These are phyloP conservation scores for Bipolaris gigantea DNA, from an alignment of 2,329 filamentous ascomycete species.

Conservation along the genomic window DNA sequence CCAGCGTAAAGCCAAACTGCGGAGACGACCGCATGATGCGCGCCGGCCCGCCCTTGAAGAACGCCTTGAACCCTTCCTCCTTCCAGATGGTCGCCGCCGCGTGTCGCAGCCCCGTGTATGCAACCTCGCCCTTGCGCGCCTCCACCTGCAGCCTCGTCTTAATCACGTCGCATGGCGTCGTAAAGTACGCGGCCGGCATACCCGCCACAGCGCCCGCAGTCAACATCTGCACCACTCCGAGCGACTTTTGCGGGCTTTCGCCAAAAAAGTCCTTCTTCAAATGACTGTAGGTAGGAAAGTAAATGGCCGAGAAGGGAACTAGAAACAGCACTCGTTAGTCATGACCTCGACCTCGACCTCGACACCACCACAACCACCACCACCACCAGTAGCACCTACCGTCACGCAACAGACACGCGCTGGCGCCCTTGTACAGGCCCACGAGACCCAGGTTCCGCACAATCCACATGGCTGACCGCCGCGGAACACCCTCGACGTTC, in stretches of 20 bases:
- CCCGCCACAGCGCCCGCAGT: slow-evolving; percentile 84
- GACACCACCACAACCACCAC: no score
- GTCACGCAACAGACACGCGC: slow-evolving; percentile 90
- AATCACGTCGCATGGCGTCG: slow-evolving; percentile 97
- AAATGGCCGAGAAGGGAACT: slow-evolving; percentile 97
- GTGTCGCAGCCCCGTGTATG: slow-evolving; percentile 85
- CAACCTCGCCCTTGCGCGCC: slow-evolving; percentile 88
- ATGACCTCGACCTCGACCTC: not conserved
- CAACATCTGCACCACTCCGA: slow-evolving; percentile 86
- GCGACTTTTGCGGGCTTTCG: slow-evolving; percentile 81
- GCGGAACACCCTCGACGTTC: slow-evolving; percentile 76
- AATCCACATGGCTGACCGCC: slow-evolving; percentile 96
- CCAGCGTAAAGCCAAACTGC: slow-evolving; percentile 97
- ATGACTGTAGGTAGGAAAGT: slow-evolving; percentile 96
- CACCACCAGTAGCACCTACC: slow-evolving; percentile 26
- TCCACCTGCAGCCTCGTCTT: slow-evolving; percentile 98
- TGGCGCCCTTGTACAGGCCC: slow-evolving; percentile 95
- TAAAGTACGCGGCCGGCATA: slow-evolving; percentile 72
- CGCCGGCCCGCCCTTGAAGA: slow-evolving; percentile 97
- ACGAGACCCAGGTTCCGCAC: slow-evolving; percentile 91
- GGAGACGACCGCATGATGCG: slow-evolving; percentile 93
- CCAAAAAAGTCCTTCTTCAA: slow-evolving; percentile 93
- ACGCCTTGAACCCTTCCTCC: slow-evolving; percentile 92
- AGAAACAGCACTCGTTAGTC: slow-evolving; percentile 14
- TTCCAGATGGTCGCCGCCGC: slow-evolving; percentile 79